Percentiles rank a stretch among this genome's conserved stretches.
Evolutionary conservation across 2,329 filamentous ascomycete genomes (phyloP).

Genomic region (Metarhizium album): DNA sequence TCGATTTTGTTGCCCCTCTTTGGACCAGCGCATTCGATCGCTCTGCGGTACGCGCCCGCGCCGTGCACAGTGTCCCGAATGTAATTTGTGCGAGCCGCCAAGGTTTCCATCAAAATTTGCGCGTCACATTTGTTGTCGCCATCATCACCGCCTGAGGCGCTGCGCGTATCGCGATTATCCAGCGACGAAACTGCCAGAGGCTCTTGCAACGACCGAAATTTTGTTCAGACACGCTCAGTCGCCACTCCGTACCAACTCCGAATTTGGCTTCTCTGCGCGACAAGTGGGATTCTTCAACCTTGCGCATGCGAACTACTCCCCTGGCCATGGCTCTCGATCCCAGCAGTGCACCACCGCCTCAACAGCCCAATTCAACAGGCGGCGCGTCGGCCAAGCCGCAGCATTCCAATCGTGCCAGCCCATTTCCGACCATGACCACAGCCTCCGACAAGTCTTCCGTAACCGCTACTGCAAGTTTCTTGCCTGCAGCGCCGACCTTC

Average conservation of each 20-base stretch:
- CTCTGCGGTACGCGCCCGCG: neutral
- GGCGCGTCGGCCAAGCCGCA: conserved; percentile 15
- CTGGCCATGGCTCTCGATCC: conserved; percentile 20
- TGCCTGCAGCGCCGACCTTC: conserved; percentile 29
- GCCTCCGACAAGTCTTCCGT: conserved; percentile 25
- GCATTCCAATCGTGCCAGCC: conserved; percentile 21
- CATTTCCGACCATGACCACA: conserved; percentile 18
- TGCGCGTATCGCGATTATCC: neutral
- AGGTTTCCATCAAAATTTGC: neutral
- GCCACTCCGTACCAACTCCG: neutral
- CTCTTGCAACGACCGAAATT: neutral
- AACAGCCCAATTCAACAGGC: conserved; percentile 14
- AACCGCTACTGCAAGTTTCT: conserved; percentile 31
- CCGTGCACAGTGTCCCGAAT: neutral
- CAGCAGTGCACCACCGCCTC: conserved; percentile 11
- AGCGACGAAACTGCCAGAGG: neutral
- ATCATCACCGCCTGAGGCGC: neutral
- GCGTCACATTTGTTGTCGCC: neutral
- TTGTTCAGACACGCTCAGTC: neutral
- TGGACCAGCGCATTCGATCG: conserved; percentile 3
- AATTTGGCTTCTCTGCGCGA: neutral
- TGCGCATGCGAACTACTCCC: conserved; percentile 16
- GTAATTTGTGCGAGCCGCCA: neutral
- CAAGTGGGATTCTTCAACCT: neutral
- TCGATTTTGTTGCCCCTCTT: neutral